Conservation (phyloP, 257 asterid species). For the Capsicum chinense region DNA sequence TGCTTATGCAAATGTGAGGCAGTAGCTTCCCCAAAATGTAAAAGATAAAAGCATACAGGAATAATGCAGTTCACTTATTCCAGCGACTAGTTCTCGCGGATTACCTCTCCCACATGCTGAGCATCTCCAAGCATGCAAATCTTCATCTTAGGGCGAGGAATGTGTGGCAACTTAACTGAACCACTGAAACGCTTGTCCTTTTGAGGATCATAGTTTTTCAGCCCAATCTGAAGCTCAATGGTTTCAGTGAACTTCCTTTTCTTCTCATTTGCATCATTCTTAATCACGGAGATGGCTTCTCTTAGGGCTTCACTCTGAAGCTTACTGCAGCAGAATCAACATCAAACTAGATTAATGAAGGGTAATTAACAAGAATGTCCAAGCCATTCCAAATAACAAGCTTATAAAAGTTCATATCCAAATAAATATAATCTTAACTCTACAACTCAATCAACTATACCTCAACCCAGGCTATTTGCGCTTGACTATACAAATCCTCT, state of each 20-base stretch:
- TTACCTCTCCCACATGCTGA: constrained; percentile 25
- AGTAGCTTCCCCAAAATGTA: neutral
- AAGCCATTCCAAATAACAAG: neutral
- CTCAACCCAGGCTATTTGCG: neutral
- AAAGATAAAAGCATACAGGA: too few species aligned
- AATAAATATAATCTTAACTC: neutral
- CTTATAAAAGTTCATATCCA: neutral
- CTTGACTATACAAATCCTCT: neutral
- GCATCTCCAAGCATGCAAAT: constrained; percentile 30
- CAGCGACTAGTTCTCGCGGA: rapidly evolving
- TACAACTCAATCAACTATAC: neutral
- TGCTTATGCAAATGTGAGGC: neutral
- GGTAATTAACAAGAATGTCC: neutral
- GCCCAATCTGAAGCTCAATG: constrained; percentile 28
- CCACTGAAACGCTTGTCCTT: constrained; percentile 31
- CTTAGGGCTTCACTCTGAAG: constrained; percentile 27
- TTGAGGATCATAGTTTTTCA: constrained; percentile 29
- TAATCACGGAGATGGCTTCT: constrained; percentile 26
- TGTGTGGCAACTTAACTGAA: constrained; percentile 30
- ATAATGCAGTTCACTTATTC: neutral
- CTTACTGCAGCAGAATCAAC: constrained; percentile 13
- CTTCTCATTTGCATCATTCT: constrained; percentile 22
- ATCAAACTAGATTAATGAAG: neutral
- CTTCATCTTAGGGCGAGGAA: constrained; percentile 28
- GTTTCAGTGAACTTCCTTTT: constrained; percentile 29